Percentiles rank a stretch among this genome's conserved stretches.
phyloP scores from a whole-genome alignment of 441 rosid genomes.

The Capsella rubella region DNA sequence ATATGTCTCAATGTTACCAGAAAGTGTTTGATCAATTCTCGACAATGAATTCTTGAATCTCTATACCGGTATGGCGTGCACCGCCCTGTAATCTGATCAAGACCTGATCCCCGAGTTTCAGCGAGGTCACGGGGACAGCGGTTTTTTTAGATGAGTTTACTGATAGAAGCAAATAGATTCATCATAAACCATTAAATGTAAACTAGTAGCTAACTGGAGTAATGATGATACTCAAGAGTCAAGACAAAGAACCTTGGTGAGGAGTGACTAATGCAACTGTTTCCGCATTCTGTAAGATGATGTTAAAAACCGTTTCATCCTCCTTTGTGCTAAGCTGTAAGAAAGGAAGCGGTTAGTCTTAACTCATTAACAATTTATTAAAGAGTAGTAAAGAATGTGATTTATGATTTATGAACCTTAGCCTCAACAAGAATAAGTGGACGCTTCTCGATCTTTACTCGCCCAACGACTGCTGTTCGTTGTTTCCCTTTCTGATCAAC shows the following conservation, averaged over 20 bases:
- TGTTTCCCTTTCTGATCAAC: constrained; percentile 71
- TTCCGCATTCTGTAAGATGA: constrained; percentile 84
- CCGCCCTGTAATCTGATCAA: constrained; percentile 75
- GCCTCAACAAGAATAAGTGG: constrained; percentile 79
- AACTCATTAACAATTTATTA: not conserved
- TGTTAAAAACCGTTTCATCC: constrained; percentile 53
- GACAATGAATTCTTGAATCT: constrained; percentile 82
- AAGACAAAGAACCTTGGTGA: constrained; percentile 51
- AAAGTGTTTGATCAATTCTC: constrained; percentile 58
- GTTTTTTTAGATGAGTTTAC: constrained; percentile 50
- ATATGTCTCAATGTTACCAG: not conserved
- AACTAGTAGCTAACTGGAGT: constrained; percentile 11
- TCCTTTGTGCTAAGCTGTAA: constrained; percentile 58
- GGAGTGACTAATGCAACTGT: constrained; percentile 80
- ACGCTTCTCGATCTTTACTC: constrained; percentile 88
- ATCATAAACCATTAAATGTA: constrained; percentile 19
- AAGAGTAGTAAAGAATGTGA: not conserved
- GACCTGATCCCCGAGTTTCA: constrained; percentile 74
- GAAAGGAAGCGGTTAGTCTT: constrained; percentile 8
- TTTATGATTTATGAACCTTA: constrained; percentile 56
- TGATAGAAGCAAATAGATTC: constrained; percentile 40
- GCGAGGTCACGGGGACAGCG: constrained; percentile 70
- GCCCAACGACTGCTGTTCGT: constrained; percentile 77
- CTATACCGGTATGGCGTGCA: constrained; percentile 88
- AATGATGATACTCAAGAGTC: not conserved